Percentiles rank a stretch among this genome's conserved stretches.
phyloP scores from a whole-genome alignment of 768 basidiomycete species.

The Trametes punicea region DNA sequence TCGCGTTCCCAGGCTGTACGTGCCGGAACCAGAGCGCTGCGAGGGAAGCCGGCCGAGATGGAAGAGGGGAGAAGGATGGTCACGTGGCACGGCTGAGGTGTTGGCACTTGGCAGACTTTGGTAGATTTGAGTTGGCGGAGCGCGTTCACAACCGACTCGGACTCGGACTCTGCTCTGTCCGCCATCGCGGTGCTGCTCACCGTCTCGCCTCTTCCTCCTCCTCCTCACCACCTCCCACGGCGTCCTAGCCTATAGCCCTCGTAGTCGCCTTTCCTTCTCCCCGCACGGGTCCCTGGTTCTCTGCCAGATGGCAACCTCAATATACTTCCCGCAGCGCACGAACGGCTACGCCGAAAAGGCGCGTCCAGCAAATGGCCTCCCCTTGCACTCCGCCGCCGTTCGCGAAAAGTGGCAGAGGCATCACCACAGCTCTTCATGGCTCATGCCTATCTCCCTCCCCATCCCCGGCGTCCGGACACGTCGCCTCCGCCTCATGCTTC shows the following conservation, averaged over 20 bases:
- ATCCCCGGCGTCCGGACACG: constrained; percentile 59
- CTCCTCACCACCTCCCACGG: constrained; percentile 1
- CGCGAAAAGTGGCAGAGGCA: constrained; percentile 63
- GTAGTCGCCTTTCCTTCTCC: constrained; percentile 23
- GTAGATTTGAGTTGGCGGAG: constrained; percentile 5
- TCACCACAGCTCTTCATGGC: constrained; percentile 47
- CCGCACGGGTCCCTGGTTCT: constrained; percentile 19
- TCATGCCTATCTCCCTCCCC: constrained; percentile 53
- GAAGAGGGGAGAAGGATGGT: neutral
- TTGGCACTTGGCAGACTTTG: neutral
- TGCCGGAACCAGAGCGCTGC: neutral
- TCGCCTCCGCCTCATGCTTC: constrained; percentile 53
- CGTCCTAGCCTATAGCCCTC: constrained; percentile 18
- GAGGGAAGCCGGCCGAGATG: neutral
- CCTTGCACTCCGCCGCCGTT: constrained; percentile 52
- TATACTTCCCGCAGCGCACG: constrained; percentile 45
- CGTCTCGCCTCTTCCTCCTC: neutral
- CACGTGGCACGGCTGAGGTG: constrained; percentile 13
- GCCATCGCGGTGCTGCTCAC: constrained; percentile 2
- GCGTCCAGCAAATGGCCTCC: constrained; percentile 42
- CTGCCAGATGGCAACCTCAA: constrained; percentile 41
- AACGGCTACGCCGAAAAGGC: constrained; percentile 46
- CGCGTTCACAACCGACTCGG: constrained; percentile 7
- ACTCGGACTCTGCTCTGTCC: neutral
- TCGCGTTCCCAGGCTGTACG: neutral